Evolutionary conservation across 257 asterid species (phyloP).

Genomic region (Solanum okadae): DNA sequence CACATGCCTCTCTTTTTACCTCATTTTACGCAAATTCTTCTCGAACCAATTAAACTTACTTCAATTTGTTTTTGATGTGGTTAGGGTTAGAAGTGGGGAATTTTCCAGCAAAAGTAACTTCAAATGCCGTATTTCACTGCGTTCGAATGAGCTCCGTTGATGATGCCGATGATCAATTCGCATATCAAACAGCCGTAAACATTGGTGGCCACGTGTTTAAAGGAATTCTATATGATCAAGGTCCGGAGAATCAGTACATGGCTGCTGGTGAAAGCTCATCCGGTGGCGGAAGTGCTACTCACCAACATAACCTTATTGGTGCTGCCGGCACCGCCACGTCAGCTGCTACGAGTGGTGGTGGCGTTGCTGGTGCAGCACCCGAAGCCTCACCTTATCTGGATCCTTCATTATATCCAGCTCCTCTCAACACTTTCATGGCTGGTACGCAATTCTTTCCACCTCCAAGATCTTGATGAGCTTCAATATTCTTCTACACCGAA

Average conservation of each 20-base stretch:
- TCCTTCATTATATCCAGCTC: slow-evolving; percentile 49
- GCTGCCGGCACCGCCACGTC: slow-evolving; percentile 24
- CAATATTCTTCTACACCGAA: background rate
- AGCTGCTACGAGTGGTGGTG: slow-evolving; percentile 16
- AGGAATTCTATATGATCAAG: slow-evolving; percentile 88
- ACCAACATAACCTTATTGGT: slow-evolving; percentile 45
- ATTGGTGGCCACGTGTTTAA: slow-evolving; percentile 84
- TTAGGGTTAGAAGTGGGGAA: slow-evolving; percentile 78
- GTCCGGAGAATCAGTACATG: slow-evolving; percentile 61
- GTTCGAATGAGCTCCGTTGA: slow-evolving; percentile 74
- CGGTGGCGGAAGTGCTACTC: slow-evolving; percentile 70
- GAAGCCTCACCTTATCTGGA: slow-evolving; percentile 39
- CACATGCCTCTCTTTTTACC: slow-evolving; percentile 3
- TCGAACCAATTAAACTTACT: background rate
- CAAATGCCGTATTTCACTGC: slow-evolving; percentile 75
- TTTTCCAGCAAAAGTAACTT: slow-evolving; percentile 74
- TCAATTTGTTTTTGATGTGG: background rate
- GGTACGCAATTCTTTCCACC: slow-evolving; percentile 99
- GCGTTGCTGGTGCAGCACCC: slow-evolving; percentile 3
- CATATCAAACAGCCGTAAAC: slow-evolving; percentile 89
- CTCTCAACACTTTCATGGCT: slow-evolving; percentile 62
- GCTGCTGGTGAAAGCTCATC: slow-evolving; percentile 61
- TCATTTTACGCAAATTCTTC: background rate
- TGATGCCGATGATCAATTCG: slow-evolving; percentile 64
- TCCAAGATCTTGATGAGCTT: slow-evolving; percentile 52